phyloP scores from a whole-genome alignment of 2,329 filamentous ascomycete genomes.

The Ophiocordyceps polyrhachis-furcata region DNA sequence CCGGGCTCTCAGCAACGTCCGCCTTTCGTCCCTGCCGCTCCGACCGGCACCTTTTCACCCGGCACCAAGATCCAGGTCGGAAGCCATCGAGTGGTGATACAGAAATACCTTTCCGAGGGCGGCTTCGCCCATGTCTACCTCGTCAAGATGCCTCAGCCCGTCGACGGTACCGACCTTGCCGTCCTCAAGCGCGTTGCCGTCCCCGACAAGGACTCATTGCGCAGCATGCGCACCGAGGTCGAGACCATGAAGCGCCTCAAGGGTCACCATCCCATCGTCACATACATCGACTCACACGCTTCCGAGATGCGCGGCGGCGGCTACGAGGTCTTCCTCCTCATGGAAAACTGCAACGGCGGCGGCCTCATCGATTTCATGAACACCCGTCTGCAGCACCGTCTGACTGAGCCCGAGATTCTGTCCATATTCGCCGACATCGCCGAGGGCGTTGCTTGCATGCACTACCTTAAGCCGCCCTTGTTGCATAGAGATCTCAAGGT shows the following conservation, averaged over 20 bases:
- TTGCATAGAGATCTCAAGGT: slow-evolving; percentile 93
- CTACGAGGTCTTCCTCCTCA: slow-evolving; percentile 94
- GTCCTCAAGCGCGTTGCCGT: slow-evolving; percentile 93
- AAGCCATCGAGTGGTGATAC: slow-evolving; percentile 78
- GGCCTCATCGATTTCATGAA: slow-evolving; percentile 99
- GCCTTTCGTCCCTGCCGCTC: slow-evolving; percentile 23
- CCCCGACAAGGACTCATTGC: slow-evolving; percentile 83
- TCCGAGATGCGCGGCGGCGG: slow-evolving; percentile 83
- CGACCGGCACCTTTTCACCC: slow-evolving; percentile 76
- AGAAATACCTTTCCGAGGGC: slow-evolving; percentile 94
- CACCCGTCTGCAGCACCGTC: slow-evolving; percentile 81
- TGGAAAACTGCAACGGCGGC: slow-evolving; percentile 93
- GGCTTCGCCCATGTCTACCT: slow-evolving; percentile 98
- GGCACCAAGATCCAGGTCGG: slow-evolving; percentile 96
- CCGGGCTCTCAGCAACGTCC: slow-evolving; percentile 21
- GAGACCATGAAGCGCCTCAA: slow-evolving; percentile 99
- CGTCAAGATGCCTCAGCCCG: slow-evolving; percentile 61
- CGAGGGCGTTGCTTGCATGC: slow-evolving; percentile 96
- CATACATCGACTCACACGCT: slow-evolving; percentile 95
- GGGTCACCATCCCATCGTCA: slow-evolving; percentile 90
- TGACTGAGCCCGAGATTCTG: slow-evolving; percentile 94
- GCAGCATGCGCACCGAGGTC: slow-evolving; percentile 94
- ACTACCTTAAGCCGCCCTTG: slow-evolving; percentile 86
- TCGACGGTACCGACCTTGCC: slow-evolving; percentile 62
- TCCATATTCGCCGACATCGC: slow-evolving; percentile 93